These are phyloP conservation scores for Oehlia diaphana DNA, from an alignment of 192 early-diverging fungal species.

Conservation along the genomic window DNA sequence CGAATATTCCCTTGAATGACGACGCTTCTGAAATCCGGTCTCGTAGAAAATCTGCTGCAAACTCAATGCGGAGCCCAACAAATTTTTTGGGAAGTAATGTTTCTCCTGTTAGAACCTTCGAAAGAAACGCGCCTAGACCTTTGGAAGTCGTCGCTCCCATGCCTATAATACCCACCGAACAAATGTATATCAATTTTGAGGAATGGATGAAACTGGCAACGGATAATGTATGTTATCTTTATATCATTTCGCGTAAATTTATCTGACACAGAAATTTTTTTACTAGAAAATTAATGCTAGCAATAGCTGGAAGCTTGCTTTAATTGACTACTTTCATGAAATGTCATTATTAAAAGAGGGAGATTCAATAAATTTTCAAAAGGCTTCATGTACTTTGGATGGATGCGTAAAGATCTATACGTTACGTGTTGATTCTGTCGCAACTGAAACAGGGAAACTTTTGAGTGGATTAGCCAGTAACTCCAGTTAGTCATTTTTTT, in stretches of 20 bases:
- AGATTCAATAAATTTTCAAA: constrained; percentile 98
- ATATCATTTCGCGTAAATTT: background rate
- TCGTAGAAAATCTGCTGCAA: background rate
- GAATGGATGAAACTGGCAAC: constrained; percentile 98
- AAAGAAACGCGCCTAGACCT: background rate
- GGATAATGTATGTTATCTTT: constrained; percentile 67
- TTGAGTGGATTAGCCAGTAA: constrained; percentile 84
- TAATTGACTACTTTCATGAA: constrained; percentile 99
- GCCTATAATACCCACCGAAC: constrained; percentile 37
- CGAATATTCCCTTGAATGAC: constrained; percentile 6
- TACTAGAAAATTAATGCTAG: constrained; percentile 88
- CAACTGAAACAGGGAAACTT: constrained; percentile 87
- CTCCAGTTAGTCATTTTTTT: constrained; percentile 43
- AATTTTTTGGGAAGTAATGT: background rate
- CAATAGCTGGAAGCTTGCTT: constrained; percentile 95
- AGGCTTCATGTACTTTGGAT: constrained; percentile 94
- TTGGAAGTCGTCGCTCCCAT: constrained; percentile 21
- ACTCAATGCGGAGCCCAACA: constrained; percentile 8
- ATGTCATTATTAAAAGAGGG: constrained; percentile 92
- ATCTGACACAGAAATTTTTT: background rate
- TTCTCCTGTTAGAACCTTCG: background rate
- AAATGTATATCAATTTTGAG: constrained; percentile 64
- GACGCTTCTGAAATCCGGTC: background rate
- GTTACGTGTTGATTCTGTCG: constrained; percentile 95
- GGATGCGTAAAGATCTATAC: constrained; percentile 98